A percentile compares a stretch with the other conserved stretches of the same genome.
Evolutionary conservation across 352 stramenopile species (phyloP).

Genomic region (Phytophthora colocasiae): DNA sequence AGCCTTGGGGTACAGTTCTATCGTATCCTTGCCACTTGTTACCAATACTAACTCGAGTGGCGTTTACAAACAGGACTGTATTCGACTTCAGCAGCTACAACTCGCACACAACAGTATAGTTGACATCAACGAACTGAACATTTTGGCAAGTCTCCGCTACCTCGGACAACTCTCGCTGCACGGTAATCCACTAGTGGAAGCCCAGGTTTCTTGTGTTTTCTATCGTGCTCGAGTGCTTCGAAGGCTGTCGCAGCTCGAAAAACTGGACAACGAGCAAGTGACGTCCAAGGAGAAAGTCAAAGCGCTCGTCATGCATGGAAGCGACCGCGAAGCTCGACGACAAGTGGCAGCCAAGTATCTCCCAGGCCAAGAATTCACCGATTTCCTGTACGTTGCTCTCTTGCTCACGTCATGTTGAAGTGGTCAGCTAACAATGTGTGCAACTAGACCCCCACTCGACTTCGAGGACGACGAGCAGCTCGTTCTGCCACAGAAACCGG

Average conservation of each 20-base stretch:
- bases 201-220: slow-evolving; percentile 47
- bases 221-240: slow-evolving; percentile 72
- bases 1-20: slow-evolving; percentile 49
- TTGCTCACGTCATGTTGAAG: not conserved
- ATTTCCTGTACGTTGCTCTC: slow-evolving; percentile 63
- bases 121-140: slow-evolving; percentile 73
- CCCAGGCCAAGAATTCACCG: slow-evolving; percentile 59
- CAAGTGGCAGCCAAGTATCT: slow-evolving; percentile 65
- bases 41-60: slow-evolving; percentile 1
- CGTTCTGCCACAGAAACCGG: slow-evolving; percentile 15
- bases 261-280: slow-evolving; percentile 60
- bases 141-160: slow-evolving; percentile 49
- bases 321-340: slow-evolving; percentile 63
- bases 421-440: slow-evolving; percentile 8
- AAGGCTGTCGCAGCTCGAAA: slow-evolving; percentile 60
- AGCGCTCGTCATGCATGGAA: slow-evolving; percentile 75
- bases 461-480: slow-evolving; percentile 58
- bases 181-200: slow-evolving; percentile 50
- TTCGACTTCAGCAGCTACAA: slow-evolving; percentile 60
- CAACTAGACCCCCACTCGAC: slow-evolving; percentile 54
- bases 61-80: slow-evolving; percentile 48
- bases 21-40: not conserved
- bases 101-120: slow-evolving; percentile 55
- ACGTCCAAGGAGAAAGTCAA: slow-evolving; percentile 82
- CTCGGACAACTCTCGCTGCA: slow-evolving; percentile 54